Evolutionary conservation across 306 rosid species (phyloP), one percentile per base, ranked within the genome.

Genomic region (Herpetospermum pedunculosum): DNA sequence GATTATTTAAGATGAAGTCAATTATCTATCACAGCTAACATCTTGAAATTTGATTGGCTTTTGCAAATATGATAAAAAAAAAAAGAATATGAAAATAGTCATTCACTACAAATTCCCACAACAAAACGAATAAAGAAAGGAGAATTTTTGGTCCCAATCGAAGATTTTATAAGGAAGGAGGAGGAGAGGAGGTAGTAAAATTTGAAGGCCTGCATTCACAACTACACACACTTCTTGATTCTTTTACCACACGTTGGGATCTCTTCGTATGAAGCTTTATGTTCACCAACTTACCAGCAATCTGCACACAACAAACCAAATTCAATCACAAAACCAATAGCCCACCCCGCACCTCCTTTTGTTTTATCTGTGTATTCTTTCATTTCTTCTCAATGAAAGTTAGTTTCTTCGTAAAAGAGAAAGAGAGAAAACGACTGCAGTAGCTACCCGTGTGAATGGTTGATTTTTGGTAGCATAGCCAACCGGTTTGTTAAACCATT

Each of bases 281-380:
- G 70, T 94, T 86, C 79, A 89, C 91, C 87, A 91, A 77, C 88
- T 91, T 94, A 2, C 98, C 98, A 43, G 90, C 98, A 84, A 91
- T 86, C 98, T 94, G 80, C 49, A 25, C 47, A 6, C 28, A 29
- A 19, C 25, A 59, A 18, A 14, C n/a, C 30, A n/a, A 4, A 0
- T 3, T 38, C 47, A 23, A 12, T 29, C 8, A 26, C 16, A 10
- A n/a, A n/a, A n/a, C n/a, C n/a, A n/a, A n/a, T n/a, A n/a, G n/a
- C n/a, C n/a, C n/a, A n/a, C n/a, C n/a, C n/a, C n/a, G n/a, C n/a
- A n/a, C n/a, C n/a, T n/a, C 5, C 55, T 49, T 49, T 18, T 18
- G 55, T 52, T 52, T 52, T 52, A 13, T 19, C 28, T 50, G 8
- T 16, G 52, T 15, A 16, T 4, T 47, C 6, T 47, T 48, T 48